phyloP scores from a whole-genome alignment of 2,329 filamentous ascomycete genomes.

The Microcyclosporella mali region DNA sequence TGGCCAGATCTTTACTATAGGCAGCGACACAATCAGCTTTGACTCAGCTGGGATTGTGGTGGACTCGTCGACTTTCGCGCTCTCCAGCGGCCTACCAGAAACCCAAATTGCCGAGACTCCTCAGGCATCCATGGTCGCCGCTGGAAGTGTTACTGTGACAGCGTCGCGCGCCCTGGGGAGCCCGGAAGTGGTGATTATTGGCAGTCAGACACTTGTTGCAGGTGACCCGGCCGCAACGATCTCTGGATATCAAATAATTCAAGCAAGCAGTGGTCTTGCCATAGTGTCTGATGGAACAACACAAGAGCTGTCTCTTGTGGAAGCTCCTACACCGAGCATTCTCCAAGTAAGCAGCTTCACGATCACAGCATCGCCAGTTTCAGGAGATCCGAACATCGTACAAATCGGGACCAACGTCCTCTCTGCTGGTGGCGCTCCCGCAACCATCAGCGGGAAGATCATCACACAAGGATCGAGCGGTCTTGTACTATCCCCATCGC shows the following conservation, averaged over 20 bases:
- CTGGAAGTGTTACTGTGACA: conserved; percentile 3
- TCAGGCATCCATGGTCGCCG: not conserved
- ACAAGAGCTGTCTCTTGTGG: not conserved
- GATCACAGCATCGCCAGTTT: not conserved
- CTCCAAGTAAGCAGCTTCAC: not conserved
- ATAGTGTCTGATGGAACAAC: not conserved
- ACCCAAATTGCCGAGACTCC: not conserved
- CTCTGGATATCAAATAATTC: not conserved
- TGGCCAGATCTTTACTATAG: not conserved
- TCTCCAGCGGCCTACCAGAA: not conserved
- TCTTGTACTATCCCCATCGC: not conserved
- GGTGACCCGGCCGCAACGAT: conserved; percentile 2
- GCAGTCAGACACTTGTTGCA: not conserved
- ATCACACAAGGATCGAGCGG: conserved; percentile 3
- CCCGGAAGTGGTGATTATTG: not conserved
- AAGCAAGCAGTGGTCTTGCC: conserved; percentile 3
- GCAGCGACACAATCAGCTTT: not conserved
- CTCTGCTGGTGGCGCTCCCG: conserved; percentile 1
- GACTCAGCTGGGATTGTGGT: not conserved
- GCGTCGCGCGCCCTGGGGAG: not conserved
- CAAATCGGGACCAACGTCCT: not conserved
- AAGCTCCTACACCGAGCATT: not conserved
- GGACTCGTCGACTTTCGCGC: not conserved
- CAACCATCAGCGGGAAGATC: not conserved
- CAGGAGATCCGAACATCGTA: not conserved